Evolutionary conservation across 805 yeast genomes (phyloP).

Genomic region (Saturnispora halmiae): DNA sequence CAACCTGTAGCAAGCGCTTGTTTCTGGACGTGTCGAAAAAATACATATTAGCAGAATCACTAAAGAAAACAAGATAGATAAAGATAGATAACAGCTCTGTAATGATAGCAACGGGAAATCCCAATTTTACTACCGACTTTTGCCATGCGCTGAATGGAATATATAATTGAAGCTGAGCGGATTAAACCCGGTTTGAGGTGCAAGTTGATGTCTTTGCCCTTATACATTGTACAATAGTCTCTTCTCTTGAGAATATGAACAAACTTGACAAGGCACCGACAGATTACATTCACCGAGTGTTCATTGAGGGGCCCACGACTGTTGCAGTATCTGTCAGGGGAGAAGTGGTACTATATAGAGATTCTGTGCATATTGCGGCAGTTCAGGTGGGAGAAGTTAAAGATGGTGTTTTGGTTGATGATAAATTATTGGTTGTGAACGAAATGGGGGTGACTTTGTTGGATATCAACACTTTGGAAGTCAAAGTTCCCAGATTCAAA

Average conservation of each 20-base stretch:
- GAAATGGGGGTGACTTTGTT: background rate
- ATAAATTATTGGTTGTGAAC: background rate
- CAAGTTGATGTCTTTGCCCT: too few relatives aligned
- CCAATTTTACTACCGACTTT: too few relatives aligned
- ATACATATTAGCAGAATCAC: conserved; percentile 21
- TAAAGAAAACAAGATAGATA: conserved; percentile 1
- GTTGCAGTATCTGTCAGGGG: conserved; percentile 7
- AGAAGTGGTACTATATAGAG: conserved; percentile 3
- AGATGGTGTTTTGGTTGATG: background rate
- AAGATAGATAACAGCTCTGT: background rate
- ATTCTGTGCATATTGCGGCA: background rate
- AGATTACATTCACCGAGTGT: conserved; percentile 7
- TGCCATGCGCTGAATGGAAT: too few relatives aligned
- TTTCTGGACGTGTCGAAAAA: conserved; percentile 25
- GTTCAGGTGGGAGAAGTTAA: conserved; percentile 2
- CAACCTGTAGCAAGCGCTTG: conserved; percentile 34
- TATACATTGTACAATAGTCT: background rate
- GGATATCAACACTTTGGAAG: conserved; percentile 1
- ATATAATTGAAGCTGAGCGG: too few relatives aligned
- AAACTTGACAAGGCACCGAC: conserved; percentile 3
- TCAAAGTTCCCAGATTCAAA: background rate
- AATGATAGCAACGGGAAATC: background rate
- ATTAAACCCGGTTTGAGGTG: too few relatives aligned
- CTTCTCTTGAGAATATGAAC: conserved; percentile 1
- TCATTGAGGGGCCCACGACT: background rate